Percentiles rank a stretch among this genome's conserved stretches.
Conservation (phyloP, 352 stramenopile species). For the Pythium aristosporum region DNA sequence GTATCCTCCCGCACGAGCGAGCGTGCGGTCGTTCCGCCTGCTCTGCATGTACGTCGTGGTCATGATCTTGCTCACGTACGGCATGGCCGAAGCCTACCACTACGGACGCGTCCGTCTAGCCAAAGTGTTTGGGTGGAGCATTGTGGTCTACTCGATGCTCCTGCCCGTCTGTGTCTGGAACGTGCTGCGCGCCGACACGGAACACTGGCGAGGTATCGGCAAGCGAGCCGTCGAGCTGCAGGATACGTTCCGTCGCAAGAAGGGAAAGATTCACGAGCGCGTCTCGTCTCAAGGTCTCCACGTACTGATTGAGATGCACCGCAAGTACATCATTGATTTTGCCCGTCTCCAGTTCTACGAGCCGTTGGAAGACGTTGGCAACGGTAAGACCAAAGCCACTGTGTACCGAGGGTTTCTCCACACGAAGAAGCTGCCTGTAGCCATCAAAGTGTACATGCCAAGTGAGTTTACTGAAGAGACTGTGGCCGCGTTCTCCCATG, state of each 20-base stretch:
- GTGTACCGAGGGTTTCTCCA: conserved; percentile 47
- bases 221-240: conserved; percentile 33
- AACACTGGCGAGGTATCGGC: conserved; percentile 34
- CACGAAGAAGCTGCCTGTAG: conserved; percentile 34
- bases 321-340: conserved; percentile 58
- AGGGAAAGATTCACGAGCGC: conserved; percentile 32
- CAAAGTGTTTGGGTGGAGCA: conserved; percentile 26
- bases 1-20: conserved; percentile 18
- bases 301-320: conserved; percentile 47
- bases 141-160: conserved; percentile 23
- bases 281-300: conserved; percentile 47
- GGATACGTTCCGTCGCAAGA: conserved; percentile 31
- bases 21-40: conserved; percentile 15
- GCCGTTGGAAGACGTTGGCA: conserved; percentile 40
- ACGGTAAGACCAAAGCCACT: conserved; percentile 34
- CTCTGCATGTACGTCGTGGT: conserved; percentile 19
- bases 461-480: conserved; percentile 39
- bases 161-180: conserved; percentile 33
- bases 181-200: conserved; percentile 34
- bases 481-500: conserved; percentile 43
- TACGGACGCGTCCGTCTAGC: conserved; percentile 11
- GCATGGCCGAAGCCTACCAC: conserved; percentile 24
- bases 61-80: conserved; percentile 22
- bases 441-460: conserved; percentile 66
- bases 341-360: conserved; percentile 41